Percentiles rank a stretch among this genome's conserved stretches.
Evolutionary conservation across 2,329 filamentous ascomycete genomes (phyloP).

Genomic region (Stemphylium lycopersici): DNA sequence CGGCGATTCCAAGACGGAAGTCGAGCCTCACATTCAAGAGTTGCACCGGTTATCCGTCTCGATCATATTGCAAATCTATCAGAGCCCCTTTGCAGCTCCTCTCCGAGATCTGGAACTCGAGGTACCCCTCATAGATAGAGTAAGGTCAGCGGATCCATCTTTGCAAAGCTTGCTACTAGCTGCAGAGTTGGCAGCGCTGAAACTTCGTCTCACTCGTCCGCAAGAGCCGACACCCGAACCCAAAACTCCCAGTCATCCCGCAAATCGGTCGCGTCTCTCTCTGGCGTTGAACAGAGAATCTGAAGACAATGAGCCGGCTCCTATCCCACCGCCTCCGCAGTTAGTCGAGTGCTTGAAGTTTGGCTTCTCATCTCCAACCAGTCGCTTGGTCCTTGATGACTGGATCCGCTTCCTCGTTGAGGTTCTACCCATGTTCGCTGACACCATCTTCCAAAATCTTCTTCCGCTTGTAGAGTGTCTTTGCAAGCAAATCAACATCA

Average conservation of each 20-base stretch:
- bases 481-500: conserved; percentile 75
- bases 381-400: conserved; percentile 81
- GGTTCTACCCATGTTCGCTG: conserved; percentile 81
- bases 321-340: conserved; percentile 64
- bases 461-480: conserved; percentile 91
- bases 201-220: conserved; percentile 56
- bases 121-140: conserved; percentile 69
- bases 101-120: conserved; percentile 72
- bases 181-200: conserved; percentile 75
- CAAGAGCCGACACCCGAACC: conserved; percentile 27
- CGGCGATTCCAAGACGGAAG: conserved; percentile 36
- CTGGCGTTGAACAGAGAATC: conserved; percentile 37
- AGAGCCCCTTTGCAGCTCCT: conserved; percentile 65
- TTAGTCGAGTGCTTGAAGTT: conserved; percentile 85
- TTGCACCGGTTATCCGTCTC: conserved; percentile 74
- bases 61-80: conserved; percentile 68
- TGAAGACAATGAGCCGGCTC: conserved; percentile 42
- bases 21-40: conserved; percentile 60
- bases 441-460: conserved; percentile 85
- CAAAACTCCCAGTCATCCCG: conserved; percentile 24
- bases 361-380: conserved; percentile 76
- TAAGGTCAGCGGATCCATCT: conserved; percentile 64
- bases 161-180: conserved; percentile 81
- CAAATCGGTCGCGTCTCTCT: conserved; percentile 40
- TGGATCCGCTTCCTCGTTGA: conserved; percentile 89